Evolutionary conservation across 371 early-diverging fungal genomes (phyloP), one percentile per base, ranked within the genome.

Genomic region (Funneliformis caledonium): DNA sequence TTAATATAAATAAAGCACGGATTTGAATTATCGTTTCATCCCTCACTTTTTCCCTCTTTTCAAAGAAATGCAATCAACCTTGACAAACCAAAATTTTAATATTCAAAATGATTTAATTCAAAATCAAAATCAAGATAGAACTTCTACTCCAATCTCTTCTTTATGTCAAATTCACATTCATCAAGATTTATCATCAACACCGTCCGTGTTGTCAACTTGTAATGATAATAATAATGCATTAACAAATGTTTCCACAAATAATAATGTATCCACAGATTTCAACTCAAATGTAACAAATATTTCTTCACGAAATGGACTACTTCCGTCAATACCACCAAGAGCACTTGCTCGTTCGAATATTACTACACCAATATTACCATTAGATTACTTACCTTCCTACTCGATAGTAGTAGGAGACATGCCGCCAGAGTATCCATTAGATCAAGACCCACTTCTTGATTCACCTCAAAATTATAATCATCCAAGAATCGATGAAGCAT

Each of bases 311-410:
- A 31, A 65, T 33, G 42, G 26, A 65, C 12, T 5, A 65, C 11
- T 65, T 65, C 67, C 26, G 26, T 6, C 56, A 65, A 65, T 42
- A 65, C 67, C 67, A 10, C 67, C 14, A 65, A 65, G 67, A 65
- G 33, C 67, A 65, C 11, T 65, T 6, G 3, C 42, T 14, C 65
- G 37, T 14, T 22, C 19, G 2, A 14, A 60, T 2, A 65, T 26
- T 26, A 11, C 19, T 31, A 0, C 65, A 19, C 3, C 22, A 31
- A 26, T 6, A 7, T 26, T 19, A 10, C 6, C 10, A 16, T 10
- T 11, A 5, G 70, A 70, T 43, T 33, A 19, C 1, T 45, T 70
- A 70, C 70, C 70, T 14, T 19, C n/a, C 12, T 70, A 70, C 8
- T 70, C 70, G 19, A 70, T 70, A n/a, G 43, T 45, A 4, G 1